A percentile compares a stretch with the other conserved stretches of the same genome.
Evolutionary conservation across 2,329 filamentous ascomycete genomes (phyloP).

Genomic region (Aspergillus fumigatiaffinis): DNA sequence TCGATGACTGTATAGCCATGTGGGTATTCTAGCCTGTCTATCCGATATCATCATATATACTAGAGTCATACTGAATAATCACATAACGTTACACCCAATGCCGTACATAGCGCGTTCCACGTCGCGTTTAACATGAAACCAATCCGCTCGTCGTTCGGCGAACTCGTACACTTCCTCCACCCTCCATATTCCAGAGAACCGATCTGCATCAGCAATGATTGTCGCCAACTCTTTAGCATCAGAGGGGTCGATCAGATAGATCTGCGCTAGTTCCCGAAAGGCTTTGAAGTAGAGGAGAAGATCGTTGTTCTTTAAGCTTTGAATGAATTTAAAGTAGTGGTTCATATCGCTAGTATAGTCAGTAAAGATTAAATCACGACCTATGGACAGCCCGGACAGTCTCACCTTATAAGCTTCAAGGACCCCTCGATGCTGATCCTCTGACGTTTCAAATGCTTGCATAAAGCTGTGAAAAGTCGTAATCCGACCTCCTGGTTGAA

Average conservation of each 20-base stretch:
- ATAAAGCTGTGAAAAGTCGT: conserved; percentile 83
- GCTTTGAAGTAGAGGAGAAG: conserved; percentile 88
- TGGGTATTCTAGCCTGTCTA: conserved; percentile 6
- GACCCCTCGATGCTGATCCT: conserved; percentile 85
- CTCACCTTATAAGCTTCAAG: conserved; percentile 75
- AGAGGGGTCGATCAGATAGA: conserved; percentile 82
- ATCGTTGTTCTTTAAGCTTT: conserved; percentile 75
- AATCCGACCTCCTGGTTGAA: conserved; percentile 98
- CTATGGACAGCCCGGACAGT: background rate
- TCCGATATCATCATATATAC: conserved; percentile 7
- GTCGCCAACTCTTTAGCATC: conserved; percentile 93
- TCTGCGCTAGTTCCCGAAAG: conserved; percentile 86
- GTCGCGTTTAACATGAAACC: conserved; percentile 82
- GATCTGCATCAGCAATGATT: conserved; percentile 85
- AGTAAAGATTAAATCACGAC: background rate
- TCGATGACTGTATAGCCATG: background rate
- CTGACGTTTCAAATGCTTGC: conserved; percentile 97
- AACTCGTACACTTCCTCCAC: conserved; percentile 98
- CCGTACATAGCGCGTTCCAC: conserved; percentile 98
- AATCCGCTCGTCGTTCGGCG: conserved; percentile 88
- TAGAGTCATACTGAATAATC: conserved; percentile 24
- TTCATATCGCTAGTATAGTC: conserved; percentile 72
- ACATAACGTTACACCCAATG: conserved; percentile 85
- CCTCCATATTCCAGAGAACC: conserved; percentile 87
- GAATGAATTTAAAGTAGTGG: conserved; percentile 81